Conservation (phyloP, 2,329 filamentous ascomycete species). For the Xylariaceae sp. region DNA sequence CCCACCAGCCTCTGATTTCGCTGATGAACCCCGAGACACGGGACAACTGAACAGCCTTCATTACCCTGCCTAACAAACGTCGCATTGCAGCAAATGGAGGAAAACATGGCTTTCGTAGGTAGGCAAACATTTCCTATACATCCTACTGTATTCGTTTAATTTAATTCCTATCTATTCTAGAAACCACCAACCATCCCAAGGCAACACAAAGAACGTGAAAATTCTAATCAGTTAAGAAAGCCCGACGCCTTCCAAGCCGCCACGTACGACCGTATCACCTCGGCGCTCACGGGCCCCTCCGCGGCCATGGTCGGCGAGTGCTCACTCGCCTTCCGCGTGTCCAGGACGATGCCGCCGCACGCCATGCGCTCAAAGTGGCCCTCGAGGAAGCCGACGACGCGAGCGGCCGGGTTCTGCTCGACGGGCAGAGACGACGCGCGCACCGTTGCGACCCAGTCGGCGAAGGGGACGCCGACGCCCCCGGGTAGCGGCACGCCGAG, state of each 20-base stretch:
- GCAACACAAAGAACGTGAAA: too few species aligned
- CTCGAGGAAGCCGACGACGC: constrained; percentile 11
- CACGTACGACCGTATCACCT: constrained; percentile 26
- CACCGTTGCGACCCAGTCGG: constrained; percentile 19
- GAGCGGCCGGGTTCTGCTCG: constrained; percentile 5
- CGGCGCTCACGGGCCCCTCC: constrained; percentile 25
- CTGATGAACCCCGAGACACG: too few species aligned
- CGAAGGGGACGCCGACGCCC: constrained; percentile 12
- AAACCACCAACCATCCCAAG: too few species aligned
- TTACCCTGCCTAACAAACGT: too few species aligned
- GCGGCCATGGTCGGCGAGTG: constrained; percentile 29
- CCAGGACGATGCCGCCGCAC: constrained; percentile 8
- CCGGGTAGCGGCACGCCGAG: constrained; percentile 1
- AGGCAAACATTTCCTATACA: too few species aligned
- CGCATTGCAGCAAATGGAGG: too few species aligned
- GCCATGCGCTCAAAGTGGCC: constrained; percentile 8
- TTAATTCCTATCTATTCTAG: too few species aligned
- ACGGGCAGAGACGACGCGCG: constrained; percentile 1
- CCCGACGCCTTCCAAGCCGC: constrained; percentile 23
- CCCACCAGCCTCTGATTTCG: too few species aligned
- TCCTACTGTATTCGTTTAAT: too few species aligned
- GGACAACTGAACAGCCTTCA: too few species aligned
- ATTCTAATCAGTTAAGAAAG: too few species aligned
- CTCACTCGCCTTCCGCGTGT: constrained; percentile 22
- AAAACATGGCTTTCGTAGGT: too few species aligned